Evolutionary conservation across 208 protist genomes (phyloP).

Genomic region (Trypanosoma vivax): DNA sequence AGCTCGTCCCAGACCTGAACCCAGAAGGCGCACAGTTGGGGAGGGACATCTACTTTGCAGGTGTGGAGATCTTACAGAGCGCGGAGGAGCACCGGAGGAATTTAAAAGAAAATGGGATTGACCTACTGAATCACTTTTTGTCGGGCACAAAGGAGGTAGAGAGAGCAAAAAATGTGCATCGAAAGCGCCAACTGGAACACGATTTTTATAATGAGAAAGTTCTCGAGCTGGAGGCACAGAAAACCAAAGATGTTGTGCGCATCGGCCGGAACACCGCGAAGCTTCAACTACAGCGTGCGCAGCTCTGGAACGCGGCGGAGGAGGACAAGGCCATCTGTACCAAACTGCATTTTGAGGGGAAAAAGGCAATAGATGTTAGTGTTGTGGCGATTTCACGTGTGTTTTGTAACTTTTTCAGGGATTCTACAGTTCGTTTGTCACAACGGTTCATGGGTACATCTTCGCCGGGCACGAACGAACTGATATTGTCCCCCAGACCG

Average conservation of each 20-base stretch:
- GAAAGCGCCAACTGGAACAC: constrained; percentile 60
- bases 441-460: constrained; percentile 41
- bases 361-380: constrained; percentile 48
- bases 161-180: constrained; percentile 44
- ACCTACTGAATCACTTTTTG: constrained; percentile 41
- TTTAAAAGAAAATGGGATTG: constrained; percentile 53
- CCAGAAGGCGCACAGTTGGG: constrained; percentile 45
- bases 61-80: constrained; percentile 39
- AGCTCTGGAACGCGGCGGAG: constrained; percentile 68
- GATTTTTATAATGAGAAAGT: constrained; percentile 80
- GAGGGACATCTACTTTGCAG: constrained; percentile 40
- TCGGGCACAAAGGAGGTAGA: constrained; percentile 39
- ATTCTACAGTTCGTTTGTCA: constrained; percentile 35
- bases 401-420: constrained; percentile 47
- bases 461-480: no score
- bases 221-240: constrained; percentile 31
- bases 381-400: constrained; percentile 49
- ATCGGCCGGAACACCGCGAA: constrained; percentile 73
- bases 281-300: constrained; percentile 66
- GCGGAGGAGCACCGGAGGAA: constrained; percentile 51
- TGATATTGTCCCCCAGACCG: constrained; percentile 41
- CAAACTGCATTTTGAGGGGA: constrained; percentile 51
- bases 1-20: constrained; percentile 46
- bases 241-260: constrained; percentile 55
- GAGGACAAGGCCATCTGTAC: constrained; percentile 50